phyloP scores from a whole-genome alignment of 1,284 basidiomycete species.

The Neonothopanus nambi region DNA sequence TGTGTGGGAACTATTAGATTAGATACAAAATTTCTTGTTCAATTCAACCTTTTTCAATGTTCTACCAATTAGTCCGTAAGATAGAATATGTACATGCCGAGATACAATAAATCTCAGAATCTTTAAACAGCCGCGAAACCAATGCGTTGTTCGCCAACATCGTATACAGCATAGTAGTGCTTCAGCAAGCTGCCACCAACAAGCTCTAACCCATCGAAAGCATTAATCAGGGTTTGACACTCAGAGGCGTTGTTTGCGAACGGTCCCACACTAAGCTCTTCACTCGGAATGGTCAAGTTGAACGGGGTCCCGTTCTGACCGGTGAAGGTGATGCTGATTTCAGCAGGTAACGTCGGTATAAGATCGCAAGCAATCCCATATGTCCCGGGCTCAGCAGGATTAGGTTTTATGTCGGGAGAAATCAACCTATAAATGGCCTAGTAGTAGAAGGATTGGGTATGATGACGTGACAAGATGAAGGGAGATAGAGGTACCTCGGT shows the following conservation, averaged over 20 bases:
- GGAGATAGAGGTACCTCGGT: conserved; percentile 36
- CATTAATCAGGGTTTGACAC: conserved; percentile 59
- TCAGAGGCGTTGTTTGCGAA: conserved; percentile 45
- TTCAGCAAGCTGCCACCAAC: conserved; percentile 55
- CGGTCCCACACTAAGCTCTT: conserved; percentile 56
- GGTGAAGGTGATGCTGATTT: conserved; percentile 53
- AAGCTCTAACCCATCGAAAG: conserved; percentile 48
- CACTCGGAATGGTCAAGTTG: conserved; percentile 56
- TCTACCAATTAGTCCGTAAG: no score
- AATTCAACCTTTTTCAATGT: no score
- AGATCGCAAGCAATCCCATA: conserved; percentile 53
- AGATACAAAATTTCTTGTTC: no score
- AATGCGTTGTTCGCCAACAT: conserved; percentile 45
- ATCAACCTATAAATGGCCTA: conserved; percentile 58
- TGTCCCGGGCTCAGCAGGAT: conserved; percentile 49
- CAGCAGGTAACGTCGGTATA: conserved; percentile 45
- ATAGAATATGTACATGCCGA: no score
- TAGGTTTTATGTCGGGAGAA: conserved; percentile 53
- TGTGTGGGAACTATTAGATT: no score
- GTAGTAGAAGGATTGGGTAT: no score
- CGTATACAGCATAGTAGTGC: conserved; percentile 60
- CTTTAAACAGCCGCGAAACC: no score
- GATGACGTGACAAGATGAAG: conserved; percentile 4
- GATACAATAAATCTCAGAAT: no score
- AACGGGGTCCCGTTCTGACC: conserved; percentile 44